These are phyloP conservation scores for Lactifluus volemus DNA, from an alignment of 768 basidiomycete genomes.

Conservation along the genomic window DNA sequence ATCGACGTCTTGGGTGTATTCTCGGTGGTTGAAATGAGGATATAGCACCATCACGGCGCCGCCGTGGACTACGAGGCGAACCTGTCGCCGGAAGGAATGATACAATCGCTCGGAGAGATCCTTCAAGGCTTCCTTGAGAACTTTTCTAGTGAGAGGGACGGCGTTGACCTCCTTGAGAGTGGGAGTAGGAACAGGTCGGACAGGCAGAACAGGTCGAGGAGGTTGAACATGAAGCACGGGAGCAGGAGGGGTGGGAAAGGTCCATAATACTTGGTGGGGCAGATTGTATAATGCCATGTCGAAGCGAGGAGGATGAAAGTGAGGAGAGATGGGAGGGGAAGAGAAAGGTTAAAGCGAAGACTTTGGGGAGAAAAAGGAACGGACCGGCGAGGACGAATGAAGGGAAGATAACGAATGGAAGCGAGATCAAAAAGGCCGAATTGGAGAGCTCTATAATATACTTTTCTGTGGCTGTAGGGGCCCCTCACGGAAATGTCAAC, in stretches of 20 bases:
- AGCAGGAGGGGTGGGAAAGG: neutral
- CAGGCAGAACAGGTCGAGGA: too few relatives aligned
- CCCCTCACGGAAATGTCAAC: too few relatives aligned
- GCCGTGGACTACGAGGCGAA: conserved; percentile 61
- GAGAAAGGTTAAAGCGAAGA: neutral
- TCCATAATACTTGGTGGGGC: neutral
- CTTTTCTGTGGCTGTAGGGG: neutral
- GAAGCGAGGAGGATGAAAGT: too few relatives aligned
- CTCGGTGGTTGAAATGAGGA: conserved; percentile 32
- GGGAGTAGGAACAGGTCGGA: neutral
- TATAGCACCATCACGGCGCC: conserved; percentile 72
- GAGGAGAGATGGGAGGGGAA: neutral
- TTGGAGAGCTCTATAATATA: neutral
- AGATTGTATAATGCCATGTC: neutral
- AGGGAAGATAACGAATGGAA: neutral
- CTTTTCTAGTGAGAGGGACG: neutral
- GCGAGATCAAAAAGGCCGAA: neutral
- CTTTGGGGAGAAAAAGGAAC: neutral
- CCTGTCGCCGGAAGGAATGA: conserved; percentile 38
- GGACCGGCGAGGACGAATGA: too few relatives aligned
- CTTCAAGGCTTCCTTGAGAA: neutral
- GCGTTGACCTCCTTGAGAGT: conserved; percentile 8
- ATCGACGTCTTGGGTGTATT: conserved; percentile 61
- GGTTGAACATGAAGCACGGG: neutral
- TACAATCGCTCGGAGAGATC: conserved; percentile 44